Conservation (phyloP, 23 red algal genomes). For the Gracilaria gracilis region DNA sequence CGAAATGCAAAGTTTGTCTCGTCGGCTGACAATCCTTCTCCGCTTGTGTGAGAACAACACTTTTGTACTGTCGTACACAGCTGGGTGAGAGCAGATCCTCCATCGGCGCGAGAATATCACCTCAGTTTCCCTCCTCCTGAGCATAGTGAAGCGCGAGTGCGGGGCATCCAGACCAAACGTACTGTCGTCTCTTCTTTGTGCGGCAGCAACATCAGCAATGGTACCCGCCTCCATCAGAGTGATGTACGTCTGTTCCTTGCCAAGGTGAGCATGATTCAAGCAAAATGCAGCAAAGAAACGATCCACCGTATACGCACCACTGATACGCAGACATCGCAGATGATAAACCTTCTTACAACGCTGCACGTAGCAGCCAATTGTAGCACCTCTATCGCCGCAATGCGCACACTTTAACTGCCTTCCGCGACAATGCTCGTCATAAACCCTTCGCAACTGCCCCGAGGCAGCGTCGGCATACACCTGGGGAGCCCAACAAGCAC, state of each 20-base stretch:
- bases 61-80: constrained; percentile 39
- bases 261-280: constrained; percentile 61
- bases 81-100: constrained; percentile 54
- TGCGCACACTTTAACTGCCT: constrained; percentile 60
- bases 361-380: constrained; percentile 84
- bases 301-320: constrained; percentile 51
- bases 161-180: constrained; percentile 82
- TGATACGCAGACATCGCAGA: constrained; percentile 64
- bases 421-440: constrained; percentile 84
- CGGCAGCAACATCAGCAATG: constrained; percentile 72
- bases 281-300: constrained; percentile 81
- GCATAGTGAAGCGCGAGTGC: constrained; percentile 66
- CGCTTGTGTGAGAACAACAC: constrained; percentile 65
- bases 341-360: constrained; percentile 80
- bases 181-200: constrained; percentile 48
- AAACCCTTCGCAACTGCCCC: constrained; percentile 70
- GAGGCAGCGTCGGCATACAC: constrained; percentile 76
- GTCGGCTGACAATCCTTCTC: constrained; percentile 14
- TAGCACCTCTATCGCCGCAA: constrained; percentile 77
- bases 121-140: constrained; percentile 66
- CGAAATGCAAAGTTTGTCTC: constrained; percentile 38
- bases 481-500: constrained; percentile 90
- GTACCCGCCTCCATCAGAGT: constrained; percentile 73
- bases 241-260: constrained; percentile 44
- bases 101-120: constrained; percentile 72